Evolutionary conservation across 495 filamentous ascomycete genomes (phyloP).

Genomic region (Aspergillus leporis): DNA sequence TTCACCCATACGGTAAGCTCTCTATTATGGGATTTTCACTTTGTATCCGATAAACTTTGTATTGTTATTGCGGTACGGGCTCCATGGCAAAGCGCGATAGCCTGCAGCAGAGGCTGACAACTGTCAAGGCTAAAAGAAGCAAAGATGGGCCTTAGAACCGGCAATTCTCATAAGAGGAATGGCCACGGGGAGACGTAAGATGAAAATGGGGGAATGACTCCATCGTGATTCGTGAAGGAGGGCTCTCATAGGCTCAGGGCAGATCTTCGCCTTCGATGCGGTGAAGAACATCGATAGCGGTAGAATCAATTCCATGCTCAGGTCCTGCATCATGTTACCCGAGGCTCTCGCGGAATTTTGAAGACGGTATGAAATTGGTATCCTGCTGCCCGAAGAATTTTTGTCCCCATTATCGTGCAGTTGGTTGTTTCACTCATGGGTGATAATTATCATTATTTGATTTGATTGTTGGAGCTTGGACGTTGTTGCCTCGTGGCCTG

Average conservation of each 20-base stretch:
- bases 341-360: constrained; percentile 17
- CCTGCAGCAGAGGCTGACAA: constrained; percentile 2
- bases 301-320: constrained; percentile 1
- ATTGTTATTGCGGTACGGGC: neutral
- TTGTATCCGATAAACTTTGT: neutral
- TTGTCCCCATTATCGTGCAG: constrained; percentile 1
- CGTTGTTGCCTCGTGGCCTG: neutral
- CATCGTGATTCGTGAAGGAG: neutral
- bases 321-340: constrained; percentile 5
- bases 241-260: constrained; percentile 21
- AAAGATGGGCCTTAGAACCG: neutral
- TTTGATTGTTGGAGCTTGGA: neutral
- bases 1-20: neutral
- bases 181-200: neutral
- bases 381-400: neutral
- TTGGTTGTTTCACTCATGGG: neutral
- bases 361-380: constrained; percentile 5
- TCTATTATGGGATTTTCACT: neutral
- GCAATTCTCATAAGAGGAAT: neutral
- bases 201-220: neutral
- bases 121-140: neutral
- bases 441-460: neutral
- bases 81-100: constrained; percentile 1
- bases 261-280: constrained; percentile 32
- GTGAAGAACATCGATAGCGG: constrained; percentile 24